Base-by-base conservation (phyloP, 305 asterid species). In the Solanum hybrid region DNA sequence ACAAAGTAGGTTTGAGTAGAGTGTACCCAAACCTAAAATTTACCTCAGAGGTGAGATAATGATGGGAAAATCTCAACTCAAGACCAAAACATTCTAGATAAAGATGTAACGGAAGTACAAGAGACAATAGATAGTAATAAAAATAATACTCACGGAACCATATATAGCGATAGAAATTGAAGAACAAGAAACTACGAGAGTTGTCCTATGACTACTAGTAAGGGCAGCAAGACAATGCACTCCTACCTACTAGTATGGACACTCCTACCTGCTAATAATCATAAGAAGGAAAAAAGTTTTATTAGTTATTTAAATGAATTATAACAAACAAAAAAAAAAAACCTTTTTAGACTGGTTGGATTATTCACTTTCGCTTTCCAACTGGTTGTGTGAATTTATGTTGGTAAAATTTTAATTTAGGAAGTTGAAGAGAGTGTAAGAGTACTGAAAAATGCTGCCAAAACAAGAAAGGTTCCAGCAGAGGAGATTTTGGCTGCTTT, bases 361-460 rank as follows among this genome's bases (percentile, higher is more conserved):
- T 61, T 61, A 20, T n/a, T 26, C 12, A 10, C 45, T 89, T 79
- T 33, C 2, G 13, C 0, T 80, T 80, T 37, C 36, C 13, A 26
- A 82, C 87, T 9, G 76, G 76, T 75, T 27, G 20, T 79, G 65
- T 61, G 36, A 61, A 57, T 17, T 90, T 31, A 36, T 81, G 45
- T 77, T 20, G 85, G 38, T 79, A 22, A 89, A 10, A 26, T 36
- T 89, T 31, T 68, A 32, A 68, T 88, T 89, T 89, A 97, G 99
- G 98, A 95, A 92, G 95, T 96, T 79, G 96, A 95, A 87, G 97
- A 95, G 90, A 87, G 95, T 81, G 96, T 94, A 87, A 90, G 90
- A 87, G 92, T 96, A 91, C 97, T 97, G 8, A 97, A 96, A 91
- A 90, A 89, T 91, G 99, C 99, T 10, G 99, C 99, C 14, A 97